A percentile compares a stretch with the other conserved stretches of the same genome.
Conservation (phyloP, 1,139 yeast species). For the Candida sp. region DNA sequence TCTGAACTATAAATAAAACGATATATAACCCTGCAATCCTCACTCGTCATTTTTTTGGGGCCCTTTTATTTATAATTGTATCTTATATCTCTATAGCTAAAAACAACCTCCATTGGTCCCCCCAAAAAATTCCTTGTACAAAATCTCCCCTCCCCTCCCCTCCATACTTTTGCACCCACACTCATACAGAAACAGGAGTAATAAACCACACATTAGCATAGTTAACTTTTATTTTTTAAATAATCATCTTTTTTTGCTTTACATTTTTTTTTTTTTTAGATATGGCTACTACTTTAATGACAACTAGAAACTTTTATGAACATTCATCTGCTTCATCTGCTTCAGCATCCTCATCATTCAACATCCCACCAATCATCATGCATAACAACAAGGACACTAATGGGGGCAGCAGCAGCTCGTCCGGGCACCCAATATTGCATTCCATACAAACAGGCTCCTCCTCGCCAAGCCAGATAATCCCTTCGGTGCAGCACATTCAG, state of each 20-base stretch:
- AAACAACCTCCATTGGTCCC: too few species aligned
- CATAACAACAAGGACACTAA: not conserved
- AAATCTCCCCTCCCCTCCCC: too few species aligned
- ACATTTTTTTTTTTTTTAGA: not conserved
- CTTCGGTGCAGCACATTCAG: not conserved
- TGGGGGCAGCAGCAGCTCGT: not conserved
- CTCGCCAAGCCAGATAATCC: not conserved
- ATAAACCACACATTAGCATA: not conserved
- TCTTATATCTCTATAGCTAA: too few species aligned
- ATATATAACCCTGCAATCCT: not conserved
- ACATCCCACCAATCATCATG: not conserved
- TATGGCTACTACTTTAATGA: constrained; percentile 2
- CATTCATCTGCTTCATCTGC: not conserved
- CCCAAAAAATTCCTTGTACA: too few species aligned
- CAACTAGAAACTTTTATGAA: not conserved
- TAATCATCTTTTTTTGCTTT: not conserved
- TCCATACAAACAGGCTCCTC: not conserved
- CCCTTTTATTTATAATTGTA: not conserved
- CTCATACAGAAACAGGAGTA: not conserved
- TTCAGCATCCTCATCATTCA: not conserved
- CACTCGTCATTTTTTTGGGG: not conserved
- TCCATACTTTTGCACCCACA: not conserved
- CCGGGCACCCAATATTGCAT: not conserved
- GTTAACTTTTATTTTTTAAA: not conserved
- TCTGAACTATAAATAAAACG: not conserved